A percentile compares a stretch with the other conserved stretches of the same genome.
phyloP scores from a whole-genome alignment of 352 stramenopile species.

The Phytophthora foliorum region DNA sequence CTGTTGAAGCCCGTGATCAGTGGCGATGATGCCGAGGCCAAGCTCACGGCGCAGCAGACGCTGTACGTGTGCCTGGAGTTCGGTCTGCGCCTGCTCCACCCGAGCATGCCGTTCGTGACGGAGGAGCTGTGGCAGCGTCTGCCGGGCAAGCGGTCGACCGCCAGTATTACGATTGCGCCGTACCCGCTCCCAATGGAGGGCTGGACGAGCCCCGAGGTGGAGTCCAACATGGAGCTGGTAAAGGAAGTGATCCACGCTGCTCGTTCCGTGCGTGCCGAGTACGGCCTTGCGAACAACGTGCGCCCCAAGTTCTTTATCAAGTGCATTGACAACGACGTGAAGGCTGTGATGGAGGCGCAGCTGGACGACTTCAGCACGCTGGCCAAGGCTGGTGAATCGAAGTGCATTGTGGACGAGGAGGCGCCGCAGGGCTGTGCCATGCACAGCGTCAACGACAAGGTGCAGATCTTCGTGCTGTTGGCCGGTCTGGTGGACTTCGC shows the following conservation, averaged over 20 bases:
- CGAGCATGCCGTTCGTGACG: constrained; percentile 99
- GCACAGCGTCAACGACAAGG: constrained; percentile 95
- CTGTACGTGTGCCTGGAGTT: constrained; percentile 90
- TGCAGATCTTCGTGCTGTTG: constrained; percentile 91
- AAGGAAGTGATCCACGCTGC: constrained; percentile 97
- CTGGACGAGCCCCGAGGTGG: constrained; percentile 91
- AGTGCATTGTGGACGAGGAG: constrained; percentile 89
- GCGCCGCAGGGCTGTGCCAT: constrained; percentile 92
- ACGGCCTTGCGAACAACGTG: constrained; percentile 84
- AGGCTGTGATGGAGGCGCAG: constrained; percentile 83
- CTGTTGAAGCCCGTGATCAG: constrained; percentile 98
- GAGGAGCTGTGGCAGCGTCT: constrained; percentile 94
- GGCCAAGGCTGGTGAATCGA: constrained; percentile 91
- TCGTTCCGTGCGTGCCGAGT: constrained; percentile 94
- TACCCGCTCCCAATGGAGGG: constrained; percentile 78
- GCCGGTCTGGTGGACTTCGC: constrained; percentile 88
- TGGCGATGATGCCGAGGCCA: constrained; percentile 77
- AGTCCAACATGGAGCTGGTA: constrained; percentile 94
- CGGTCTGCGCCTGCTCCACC: constrained; percentile 94
- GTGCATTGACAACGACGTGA: constrained; percentile 77
- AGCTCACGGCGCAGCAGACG: constrained; percentile 84
- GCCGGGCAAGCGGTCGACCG: constrained; percentile 68
- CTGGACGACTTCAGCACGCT: constrained; percentile 97
- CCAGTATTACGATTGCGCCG: constrained; percentile 83
- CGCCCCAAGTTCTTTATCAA: constrained; percentile 92